Conservation (phyloP, 148 eudicot species). For the Diospyros lotus region DNA sequence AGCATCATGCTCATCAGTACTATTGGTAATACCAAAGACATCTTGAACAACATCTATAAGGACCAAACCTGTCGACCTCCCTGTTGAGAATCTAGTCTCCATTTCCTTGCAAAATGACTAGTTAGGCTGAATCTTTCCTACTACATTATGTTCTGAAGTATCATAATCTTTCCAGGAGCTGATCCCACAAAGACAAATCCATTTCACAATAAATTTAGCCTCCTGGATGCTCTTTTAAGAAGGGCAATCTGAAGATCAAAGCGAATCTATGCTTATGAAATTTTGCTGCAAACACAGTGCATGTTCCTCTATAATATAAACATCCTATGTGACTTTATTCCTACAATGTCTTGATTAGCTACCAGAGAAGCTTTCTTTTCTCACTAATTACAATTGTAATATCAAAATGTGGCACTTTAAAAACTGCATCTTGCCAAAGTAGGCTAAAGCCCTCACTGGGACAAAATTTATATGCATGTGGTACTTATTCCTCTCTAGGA, state of each 20-base stretch:
- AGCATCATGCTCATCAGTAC: background rate
- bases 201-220: background rate
- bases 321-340: background rate
- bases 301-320: background rate
- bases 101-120: background rate
- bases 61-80: background rate
- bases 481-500: background rate
- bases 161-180: background rate
- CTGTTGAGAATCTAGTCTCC: background rate
- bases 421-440: background rate
- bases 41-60: background rate
- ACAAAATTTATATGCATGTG: background rate
- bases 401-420: background rate
- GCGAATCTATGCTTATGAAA: background rate
- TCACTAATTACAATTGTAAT: too few species aligned
- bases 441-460: background rate
- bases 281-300: background rate
- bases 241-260: background rate
- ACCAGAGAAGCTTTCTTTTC: too few species aligned
- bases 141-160: background rate
- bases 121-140: background rate
- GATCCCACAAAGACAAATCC: background rate
- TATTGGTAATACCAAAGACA: background rate
- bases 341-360: too few species aligned
- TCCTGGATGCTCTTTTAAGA: background rate